phyloP scores from a whole-genome alignment of 192 early-diverging fungal species.

The Dispira parvispora region DNA sequence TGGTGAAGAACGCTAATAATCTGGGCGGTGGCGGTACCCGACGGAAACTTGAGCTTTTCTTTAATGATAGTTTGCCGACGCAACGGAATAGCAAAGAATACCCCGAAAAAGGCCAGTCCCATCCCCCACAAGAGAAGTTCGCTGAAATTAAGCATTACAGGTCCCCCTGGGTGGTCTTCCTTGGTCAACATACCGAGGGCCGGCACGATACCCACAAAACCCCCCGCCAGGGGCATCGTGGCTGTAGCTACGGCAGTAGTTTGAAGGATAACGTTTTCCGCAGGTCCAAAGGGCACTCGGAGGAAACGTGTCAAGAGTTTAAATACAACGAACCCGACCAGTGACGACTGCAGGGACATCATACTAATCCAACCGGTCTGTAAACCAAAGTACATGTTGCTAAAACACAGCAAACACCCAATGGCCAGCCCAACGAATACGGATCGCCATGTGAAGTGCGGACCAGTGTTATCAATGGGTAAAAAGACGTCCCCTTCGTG shows the following conservation, averaged over 20 bases:
- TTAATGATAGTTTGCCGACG: slow-evolving; percentile 59
- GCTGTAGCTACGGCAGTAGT: slow-evolving; percentile 71
- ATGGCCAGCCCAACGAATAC: slow-evolving; percentile 43
- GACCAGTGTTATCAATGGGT: slow-evolving; percentile 31
- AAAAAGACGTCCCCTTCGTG: too few relatives aligned
- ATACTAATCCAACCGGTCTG: slow-evolving; percentile 69
- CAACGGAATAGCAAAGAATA: slow-evolving; percentile 74
- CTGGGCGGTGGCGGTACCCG: slow-evolving; percentile 73
- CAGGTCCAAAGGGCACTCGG: slow-evolving; percentile 42
- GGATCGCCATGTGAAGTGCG: slow-evolving; percentile 20
- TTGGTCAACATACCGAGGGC: slow-evolving; percentile 51
- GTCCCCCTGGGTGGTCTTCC: slow-evolving; percentile 33
- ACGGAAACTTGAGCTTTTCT: slow-evolving; percentile 71
- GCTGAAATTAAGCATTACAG: slow-evolving; percentile 29
- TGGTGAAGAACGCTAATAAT: slow-evolving; percentile 62
- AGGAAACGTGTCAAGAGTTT: slow-evolving; percentile 36
- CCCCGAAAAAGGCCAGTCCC: slow-evolving; percentile 72
- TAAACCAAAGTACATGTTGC: slow-evolving; percentile 80
- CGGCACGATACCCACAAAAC: slow-evolving; percentile 69
- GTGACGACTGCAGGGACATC: slow-evolving; percentile 57
- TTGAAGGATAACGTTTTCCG: slow-evolving; percentile 74
- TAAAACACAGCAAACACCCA: slow-evolving; percentile 58
- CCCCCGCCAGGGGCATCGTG: slow-evolving; percentile 65
- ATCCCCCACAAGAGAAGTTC: slow-evolving; percentile 57
- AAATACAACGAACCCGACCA: slow-evolving; percentile 64